phyloP scores from a whole-genome alignment of 352 stramenopile species.

The Globisporangium alternatum region DNA sequence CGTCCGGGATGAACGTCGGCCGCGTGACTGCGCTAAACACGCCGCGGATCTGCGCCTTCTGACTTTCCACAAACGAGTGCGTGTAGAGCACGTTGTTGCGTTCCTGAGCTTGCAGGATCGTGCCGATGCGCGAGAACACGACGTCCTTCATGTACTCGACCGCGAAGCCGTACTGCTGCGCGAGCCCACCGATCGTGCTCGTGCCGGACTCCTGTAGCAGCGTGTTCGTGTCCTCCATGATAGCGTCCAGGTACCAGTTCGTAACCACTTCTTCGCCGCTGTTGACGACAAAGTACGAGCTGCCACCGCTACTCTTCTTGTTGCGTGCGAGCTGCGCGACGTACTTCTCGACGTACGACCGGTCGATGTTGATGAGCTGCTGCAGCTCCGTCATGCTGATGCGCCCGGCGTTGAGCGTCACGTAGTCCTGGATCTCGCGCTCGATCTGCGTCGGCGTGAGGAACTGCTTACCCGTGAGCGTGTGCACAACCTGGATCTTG shows the following conservation, averaged over 20 bases:
- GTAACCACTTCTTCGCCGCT: constrained; percentile 77
- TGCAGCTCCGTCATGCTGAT: constrained; percentile 66
- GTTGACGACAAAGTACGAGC: constrained; percentile 62
- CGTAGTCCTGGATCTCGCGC: constrained; percentile 70
- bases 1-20: constrained; percentile 67
- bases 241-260: constrained; percentile 78
- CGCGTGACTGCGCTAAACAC: constrained; percentile 61
- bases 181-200: constrained; percentile 62
- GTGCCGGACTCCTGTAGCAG: constrained; percentile 72
- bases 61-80: constrained; percentile 60
- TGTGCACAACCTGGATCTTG: constrained; percentile 80
- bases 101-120: constrained; percentile 61
- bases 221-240: constrained; percentile 81
- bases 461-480: constrained; percentile 77
- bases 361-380: constrained; percentile 69
- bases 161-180: constrained; percentile 77
- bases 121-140: constrained; percentile 52
- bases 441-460: constrained; percentile 70
- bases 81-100: constrained; percentile 75
- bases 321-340: constrained; percentile 40
- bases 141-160: constrained; percentile 85
- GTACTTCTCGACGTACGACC: constrained; percentile 65
- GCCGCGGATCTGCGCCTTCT: constrained; percentile 64
- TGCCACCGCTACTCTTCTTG: constrained; percentile 23
- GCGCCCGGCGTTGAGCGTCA: constrained; percentile 62